phyloP scores from a whole-genome alignment of 805 yeast species.

The Scheffersomyces coipomensis region DNA sequence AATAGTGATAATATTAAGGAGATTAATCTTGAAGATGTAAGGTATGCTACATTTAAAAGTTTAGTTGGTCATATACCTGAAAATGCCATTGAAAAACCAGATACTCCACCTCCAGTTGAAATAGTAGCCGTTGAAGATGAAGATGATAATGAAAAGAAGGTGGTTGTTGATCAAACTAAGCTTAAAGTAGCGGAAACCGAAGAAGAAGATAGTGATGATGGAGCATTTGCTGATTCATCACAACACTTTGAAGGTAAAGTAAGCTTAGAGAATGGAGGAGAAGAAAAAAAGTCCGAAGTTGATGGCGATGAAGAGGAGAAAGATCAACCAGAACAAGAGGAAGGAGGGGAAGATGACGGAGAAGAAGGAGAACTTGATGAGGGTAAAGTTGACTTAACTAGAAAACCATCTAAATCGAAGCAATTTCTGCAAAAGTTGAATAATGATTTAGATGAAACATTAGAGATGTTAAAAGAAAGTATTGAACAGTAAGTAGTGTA shows the following conservation, averaged over 20 bases:
- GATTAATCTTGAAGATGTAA: constrained; percentile 22
- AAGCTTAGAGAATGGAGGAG: constrained; percentile 1
- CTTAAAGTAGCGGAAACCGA: neutral
- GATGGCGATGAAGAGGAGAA: neutral
- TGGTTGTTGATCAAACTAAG: constrained; percentile 1
- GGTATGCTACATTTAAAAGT: constrained; percentile 15
- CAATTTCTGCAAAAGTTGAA: constrained; percentile 32
- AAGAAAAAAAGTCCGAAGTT: constrained; percentile 1
- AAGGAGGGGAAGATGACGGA: constrained; percentile 2
- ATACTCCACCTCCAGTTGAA: neutral
- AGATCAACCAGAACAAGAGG: neutral
- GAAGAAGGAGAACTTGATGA: neutral
- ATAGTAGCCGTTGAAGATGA: neutral
- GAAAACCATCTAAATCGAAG: constrained; percentile 29
- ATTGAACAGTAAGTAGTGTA: no score
- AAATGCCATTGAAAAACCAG: neutral
- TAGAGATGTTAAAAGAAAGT: constrained; percentile 39
- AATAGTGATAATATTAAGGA: constrained; percentile 34
- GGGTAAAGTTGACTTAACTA: constrained; percentile 13
- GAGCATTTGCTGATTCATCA: neutral
- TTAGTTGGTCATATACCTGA: neutral
- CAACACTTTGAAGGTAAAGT: neutral
- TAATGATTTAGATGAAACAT: constrained; percentile 33
- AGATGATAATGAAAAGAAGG: neutral
- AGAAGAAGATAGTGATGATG: constrained; percentile 2